These are phyloP conservation scores for Alternaria triticina DNA, from an alignment of 2,329 filamentous ascomycete genomes.

Conservation along the genomic window DNA sequence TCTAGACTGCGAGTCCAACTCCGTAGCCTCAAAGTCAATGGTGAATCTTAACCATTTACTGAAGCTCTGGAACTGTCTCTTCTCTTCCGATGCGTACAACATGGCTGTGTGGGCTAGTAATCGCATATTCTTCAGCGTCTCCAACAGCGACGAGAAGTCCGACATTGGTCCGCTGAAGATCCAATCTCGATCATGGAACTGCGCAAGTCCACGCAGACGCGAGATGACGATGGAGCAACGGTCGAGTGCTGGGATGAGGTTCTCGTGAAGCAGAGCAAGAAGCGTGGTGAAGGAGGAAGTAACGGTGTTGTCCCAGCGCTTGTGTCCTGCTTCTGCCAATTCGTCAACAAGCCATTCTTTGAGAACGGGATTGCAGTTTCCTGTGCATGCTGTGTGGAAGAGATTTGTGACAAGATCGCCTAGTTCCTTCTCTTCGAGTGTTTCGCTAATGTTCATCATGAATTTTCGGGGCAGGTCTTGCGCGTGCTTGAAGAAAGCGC, in stretches of 20 bases:
- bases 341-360: constrained; percentile 90
- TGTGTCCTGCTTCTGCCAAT: constrained; percentile 75
- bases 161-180: constrained; percentile 59
- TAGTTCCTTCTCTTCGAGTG: constrained; percentile 69
- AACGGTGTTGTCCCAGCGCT: constrained; percentile 92
- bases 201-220: constrained; percentile 81
- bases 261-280: constrained; percentile 80
- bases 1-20: constrained; percentile 62
- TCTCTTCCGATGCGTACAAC: constrained; percentile 74
- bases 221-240: constrained; percentile 81
- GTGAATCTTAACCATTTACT: constrained; percentile 83
- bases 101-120: constrained; percentile 77
- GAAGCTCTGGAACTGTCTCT: constrained; percentile 78
- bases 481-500: constrained; percentile 81
- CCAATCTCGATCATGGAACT: constrained; percentile 73
- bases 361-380: constrained; percentile 75
- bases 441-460: constrained; percentile 76
- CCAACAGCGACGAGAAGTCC: constrained; percentile 58
- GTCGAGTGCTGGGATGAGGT: constrained; percentile 86
- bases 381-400: constrained; percentile 84
- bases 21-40: constrained; percentile 76
- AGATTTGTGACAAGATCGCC: constrained; percentile 76
- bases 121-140: constrained; percentile 76
- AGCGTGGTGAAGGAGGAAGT: constrained; percentile 78
- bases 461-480: constrained; percentile 81